A percentile compares a stretch with the other conserved stretches of the same genome.
These are phyloP conservation scores for Phenoliferia sp. DNA, from an alignment of 1,284 basidiomycete species.

Conservation along the genomic window DNA sequence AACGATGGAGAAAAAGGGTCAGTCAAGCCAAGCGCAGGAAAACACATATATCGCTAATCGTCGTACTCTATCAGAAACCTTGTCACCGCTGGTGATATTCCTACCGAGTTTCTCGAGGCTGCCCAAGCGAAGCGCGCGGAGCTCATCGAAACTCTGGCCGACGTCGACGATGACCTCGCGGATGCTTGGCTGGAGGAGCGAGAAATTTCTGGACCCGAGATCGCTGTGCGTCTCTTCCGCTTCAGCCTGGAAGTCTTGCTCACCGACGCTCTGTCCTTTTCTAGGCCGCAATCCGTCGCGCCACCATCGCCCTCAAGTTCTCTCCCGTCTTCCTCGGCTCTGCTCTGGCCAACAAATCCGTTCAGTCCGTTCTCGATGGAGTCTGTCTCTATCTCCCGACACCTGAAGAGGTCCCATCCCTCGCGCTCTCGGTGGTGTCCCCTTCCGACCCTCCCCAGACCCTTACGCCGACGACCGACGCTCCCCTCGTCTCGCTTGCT, in stretches of 20 bases:
- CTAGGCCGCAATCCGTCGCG: conserved; percentile 72
- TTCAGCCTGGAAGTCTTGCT: not conserved
- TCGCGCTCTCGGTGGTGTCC: conserved; percentile 57
- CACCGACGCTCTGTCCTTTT: not conserved
- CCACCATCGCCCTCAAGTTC: conserved; percentile 84
- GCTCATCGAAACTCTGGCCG: conserved; percentile 90
- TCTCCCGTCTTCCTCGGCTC: conserved; percentile 96
- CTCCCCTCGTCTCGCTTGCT: conserved; percentile 87
- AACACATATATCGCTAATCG: not conserved
- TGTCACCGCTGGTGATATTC: conserved; percentile 84
- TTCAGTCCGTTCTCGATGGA: conserved; percentile 91
- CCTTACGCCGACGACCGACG: conserved; percentile 71
- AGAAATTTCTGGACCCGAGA: conserved; percentile 64
- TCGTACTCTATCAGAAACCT: too few relatives aligned
- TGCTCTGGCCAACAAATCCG: conserved; percentile 95
- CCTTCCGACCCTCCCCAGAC: conserved; percentile 52
- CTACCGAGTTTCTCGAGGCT: conserved; percentile 63
- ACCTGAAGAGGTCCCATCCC: conserved; percentile 71
- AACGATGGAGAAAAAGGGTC: conserved; percentile 93
- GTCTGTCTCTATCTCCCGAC: conserved; percentile 93
- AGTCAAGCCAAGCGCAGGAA: not conserved
- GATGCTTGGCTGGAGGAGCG: conserved; percentile 88
- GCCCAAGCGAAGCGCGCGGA: conserved; percentile 80
- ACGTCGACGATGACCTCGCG: conserved; percentile 90
- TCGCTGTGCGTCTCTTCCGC: conserved; percentile 49